phyloP scores from a whole-genome alignment of 495 filamentous ascomycete genomes.

The Tuber microsphaerosporum region DNA sequence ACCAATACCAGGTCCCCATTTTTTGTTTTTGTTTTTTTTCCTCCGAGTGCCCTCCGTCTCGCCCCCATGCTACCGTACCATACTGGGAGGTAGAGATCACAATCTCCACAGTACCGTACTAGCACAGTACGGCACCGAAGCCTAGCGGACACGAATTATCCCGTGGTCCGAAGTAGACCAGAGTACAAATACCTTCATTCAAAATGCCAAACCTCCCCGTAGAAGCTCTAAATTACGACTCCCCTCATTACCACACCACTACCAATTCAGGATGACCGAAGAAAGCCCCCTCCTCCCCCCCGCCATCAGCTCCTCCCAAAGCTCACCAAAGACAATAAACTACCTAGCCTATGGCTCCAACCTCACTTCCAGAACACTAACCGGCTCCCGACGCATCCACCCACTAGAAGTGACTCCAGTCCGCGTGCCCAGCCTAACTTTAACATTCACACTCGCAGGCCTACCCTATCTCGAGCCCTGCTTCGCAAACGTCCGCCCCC shows the following conservation, averaged over 20 bases:
- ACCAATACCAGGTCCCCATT: neutral
- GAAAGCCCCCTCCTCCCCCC: neutral
- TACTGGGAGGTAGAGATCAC: neutral
- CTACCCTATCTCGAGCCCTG: conserved; percentile 84
- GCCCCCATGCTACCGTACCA: neutral
- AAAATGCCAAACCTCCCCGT: neutral
- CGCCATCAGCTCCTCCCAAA: neutral
- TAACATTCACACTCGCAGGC: conserved; percentile 81
- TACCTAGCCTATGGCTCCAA: conserved; percentile 97
- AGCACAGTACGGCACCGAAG: neutral
- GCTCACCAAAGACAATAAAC: neutral
- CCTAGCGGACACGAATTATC: neutral
- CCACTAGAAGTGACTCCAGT: conserved; percentile 74
- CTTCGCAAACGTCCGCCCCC: conserved; percentile 66
- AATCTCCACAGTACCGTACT: neutral
- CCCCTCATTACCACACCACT: neutral
- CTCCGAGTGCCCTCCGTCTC: neutral
- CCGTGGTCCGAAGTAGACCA: neutral
- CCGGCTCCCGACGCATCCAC: conserved; percentile 63
- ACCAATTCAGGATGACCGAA: neutral
- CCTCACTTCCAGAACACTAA: conserved; percentile 66
- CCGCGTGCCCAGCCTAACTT: conserved; percentile 62
- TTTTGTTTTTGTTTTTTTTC: neutral
- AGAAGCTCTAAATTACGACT: too few species aligned
- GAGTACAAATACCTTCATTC: neutral